phyloP scores from a whole-genome alignment of 495 filamentous ascomycete species.

The Penicillium turbatum region DNA sequence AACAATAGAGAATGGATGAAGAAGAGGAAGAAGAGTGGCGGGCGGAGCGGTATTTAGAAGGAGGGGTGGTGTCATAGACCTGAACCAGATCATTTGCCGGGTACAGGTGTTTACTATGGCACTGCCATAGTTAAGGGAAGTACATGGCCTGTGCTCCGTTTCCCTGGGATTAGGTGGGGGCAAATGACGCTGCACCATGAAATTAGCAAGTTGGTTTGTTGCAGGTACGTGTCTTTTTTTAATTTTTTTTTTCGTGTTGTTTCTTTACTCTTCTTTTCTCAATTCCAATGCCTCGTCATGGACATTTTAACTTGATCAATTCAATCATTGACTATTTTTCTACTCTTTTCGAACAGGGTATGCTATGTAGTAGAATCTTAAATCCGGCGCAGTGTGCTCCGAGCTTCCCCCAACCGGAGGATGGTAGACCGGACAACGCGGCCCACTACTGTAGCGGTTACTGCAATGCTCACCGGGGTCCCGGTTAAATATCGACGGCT shows the following conservation, averaged over 20 bases:
- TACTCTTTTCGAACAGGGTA: neutral
- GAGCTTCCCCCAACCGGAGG: constrained; percentile 25
- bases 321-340: neutral
- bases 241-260: neutral
- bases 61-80: constrained; percentile 22
- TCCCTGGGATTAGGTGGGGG: constrained; percentile 32
- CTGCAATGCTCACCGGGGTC: constrained; percentile 25
- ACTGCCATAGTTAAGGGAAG: constrained; percentile 7
- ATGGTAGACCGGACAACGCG: constrained; percentile 30
- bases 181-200: constrained; percentile 34
- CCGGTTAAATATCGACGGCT: constrained; percentile 24
- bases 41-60: constrained; percentile 23
- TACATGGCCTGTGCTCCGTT: constrained; percentile 10
- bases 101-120: constrained; percentile 15
- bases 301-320: neutral
- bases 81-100: constrained; percentile 10
- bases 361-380: neutral
- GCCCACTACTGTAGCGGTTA: constrained; percentile 22
- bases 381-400: constrained; percentile 42
- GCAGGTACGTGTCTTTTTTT: neutral
- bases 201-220: constrained; percentile 8
- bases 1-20: constrained; percentile 9
- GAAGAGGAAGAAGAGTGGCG: constrained; percentile 29
- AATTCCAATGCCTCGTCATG: neutral
- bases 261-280: constrained; percentile 3